Base-by-base conservation (phyloP, 169 alveolate species). In the Hepatocystis sp. region DNA sequence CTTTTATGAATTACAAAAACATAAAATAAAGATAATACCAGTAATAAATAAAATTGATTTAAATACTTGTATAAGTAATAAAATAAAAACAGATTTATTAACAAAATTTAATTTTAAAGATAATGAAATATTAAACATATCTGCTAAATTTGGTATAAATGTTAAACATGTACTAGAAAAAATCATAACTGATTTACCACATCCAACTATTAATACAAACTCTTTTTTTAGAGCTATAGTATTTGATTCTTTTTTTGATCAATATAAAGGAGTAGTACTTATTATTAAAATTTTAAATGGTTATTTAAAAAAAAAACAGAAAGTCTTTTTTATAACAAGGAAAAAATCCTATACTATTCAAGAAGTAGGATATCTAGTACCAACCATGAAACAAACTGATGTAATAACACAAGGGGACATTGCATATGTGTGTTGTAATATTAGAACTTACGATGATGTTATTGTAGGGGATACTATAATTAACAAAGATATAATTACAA, bases 41-140 rank as follows among this genome's bases (percentile, higher is more conserved):
- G 97, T 96, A 13, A 94, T 97, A 11, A 97, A 97, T 93, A 97
- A 96, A 91, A 95, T 96, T 21, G 99, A 97, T 78, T 65, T 96
- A 66, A 90, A 78, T 49, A 84, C 81, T n/a, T 86, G 96, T 39
- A 91, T 85, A 27, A 85, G 40, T 84, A 92, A 88, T 8, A 55
- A 88, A 27, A 89, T 93, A 27, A 90, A 89, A 30, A 67, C 49
- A 8, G 91, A 90, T 47, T 88, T 91, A 19, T 65, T 71, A 46
- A 51, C 84, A 44, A 81, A 68, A 11, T 92, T 92, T 71, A 60
- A 85, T 58, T 88, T 86, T 66, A 84, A 49, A 49, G 93, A 91
- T 23, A 93, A 95, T 7, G 98, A 94, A 53, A 93, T 97, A 25
- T 66, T 93, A 21, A 91, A 76, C 66, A 95, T 96, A 0, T 94